Conservation (phyloP, 2,329 filamentous ascomycete species). For the Xenosphaeropsis pyriputrescens region DNA sequence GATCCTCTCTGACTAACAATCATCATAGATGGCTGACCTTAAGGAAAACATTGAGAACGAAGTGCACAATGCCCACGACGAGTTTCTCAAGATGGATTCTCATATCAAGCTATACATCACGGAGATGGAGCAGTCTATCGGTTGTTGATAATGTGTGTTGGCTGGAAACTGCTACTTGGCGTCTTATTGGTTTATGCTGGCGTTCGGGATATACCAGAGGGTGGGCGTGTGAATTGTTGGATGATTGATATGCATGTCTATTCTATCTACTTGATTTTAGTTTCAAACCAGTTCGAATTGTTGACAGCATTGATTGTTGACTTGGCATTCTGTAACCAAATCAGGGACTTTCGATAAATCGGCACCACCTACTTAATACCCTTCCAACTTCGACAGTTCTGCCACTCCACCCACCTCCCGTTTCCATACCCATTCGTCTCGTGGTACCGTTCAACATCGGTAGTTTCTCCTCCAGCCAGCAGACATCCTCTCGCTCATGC, state of each 20-base stretch:
- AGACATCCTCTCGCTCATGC: conserved; percentile 21
- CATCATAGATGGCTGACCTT: conserved; percentile 74
- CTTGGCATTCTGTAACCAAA: no score
- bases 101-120: conserved; percentile 97
- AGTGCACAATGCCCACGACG: conserved; percentile 76
- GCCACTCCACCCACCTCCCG: conserved; percentile 39
- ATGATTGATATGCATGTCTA: no score
- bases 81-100: conserved; percentile 94
- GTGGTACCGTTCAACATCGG: conserved; percentile 46
- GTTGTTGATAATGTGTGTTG: no score
- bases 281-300: no score
- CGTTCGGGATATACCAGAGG: conserved; percentile 4
- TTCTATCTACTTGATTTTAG: no score
- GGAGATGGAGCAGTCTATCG: conserved; percentile 88
- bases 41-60: conserved; percentile 97
- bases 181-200: conserved; percentile 4
- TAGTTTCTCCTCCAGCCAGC: conserved; percentile 26
- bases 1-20: conserved; percentile 14
- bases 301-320: no score
- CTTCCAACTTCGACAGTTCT: conserved; percentile 40
- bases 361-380: conserved; percentile 53
- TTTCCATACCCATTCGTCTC: conserved; percentile 23
- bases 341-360: conserved; percentile 19
- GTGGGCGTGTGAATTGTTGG: neutral
- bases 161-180: neutral